Base-by-base conservation (phyloP, 805 yeast genomes). In the Wickerhamomyces tratensis region DNA sequence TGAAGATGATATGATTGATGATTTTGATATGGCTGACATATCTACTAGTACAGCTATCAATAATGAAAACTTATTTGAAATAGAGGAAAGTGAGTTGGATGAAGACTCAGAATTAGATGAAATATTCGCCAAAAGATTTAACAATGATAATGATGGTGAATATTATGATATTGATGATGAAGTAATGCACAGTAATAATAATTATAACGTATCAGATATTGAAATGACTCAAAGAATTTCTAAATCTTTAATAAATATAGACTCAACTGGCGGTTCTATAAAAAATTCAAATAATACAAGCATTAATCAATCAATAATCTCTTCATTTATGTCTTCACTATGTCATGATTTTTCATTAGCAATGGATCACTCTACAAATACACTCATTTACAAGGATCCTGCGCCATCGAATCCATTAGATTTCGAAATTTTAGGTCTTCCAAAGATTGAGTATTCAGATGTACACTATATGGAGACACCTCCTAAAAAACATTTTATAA, bases 381-480 rank as follows among this genome's bases (percentile, higher is more conserved):
- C 48, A 29, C 44, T 35, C 33, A 35, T 45, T 0, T 54, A 51
- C 39, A 39, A 35, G 5, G 26, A 9, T 1, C 25, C 36, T 13
- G 36, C 35, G 2, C 54, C 56, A 4, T 56, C 59, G 9, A 12
- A 2, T 3, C 35, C 34, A 1, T 36, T 50, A 6, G 73, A 80
- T 12, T 63, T 84, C 30, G 77, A 72, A 31, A 57, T 57, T 1
- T 48, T 56, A 26, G 80, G 79, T 0, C 50, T 71, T 12, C 69
- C 83, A 3, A 68, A 72, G 47, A 59, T 76, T 12, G 70, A 77
- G 12, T 81, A 82, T 53, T 44, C 51, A 1, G 82, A 76, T 47
- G 95, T 96, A 0, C 77, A 62, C 49, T 89, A 77, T 50, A 71
- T 79, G 27, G 68, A 71, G 13, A 50, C 65, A 0, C 52, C 58